phyloP scores from a whole-genome alignment of 148 eudicot genomes.

The Diospyros kaki region DNA sequence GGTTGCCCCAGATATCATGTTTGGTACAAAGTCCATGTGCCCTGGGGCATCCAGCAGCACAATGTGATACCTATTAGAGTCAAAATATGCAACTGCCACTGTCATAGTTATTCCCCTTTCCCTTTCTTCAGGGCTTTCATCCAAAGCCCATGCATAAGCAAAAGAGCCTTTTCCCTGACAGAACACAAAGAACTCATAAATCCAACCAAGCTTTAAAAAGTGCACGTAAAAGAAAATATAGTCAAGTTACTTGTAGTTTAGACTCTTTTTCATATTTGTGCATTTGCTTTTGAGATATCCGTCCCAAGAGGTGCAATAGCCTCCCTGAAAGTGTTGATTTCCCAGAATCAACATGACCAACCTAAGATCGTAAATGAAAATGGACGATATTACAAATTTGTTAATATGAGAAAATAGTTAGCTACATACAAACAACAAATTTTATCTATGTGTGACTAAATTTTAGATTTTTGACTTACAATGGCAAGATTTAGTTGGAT shows the following conservation, averaged over 20 bases:
- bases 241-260: constrained; percentile 55
- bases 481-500: constrained; percentile 90
- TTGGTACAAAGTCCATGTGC: constrained; percentile 97
- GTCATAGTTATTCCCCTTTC: constrained; percentile 99
- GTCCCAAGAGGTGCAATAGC: constrained; percentile 77
- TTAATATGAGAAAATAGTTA: neutral
- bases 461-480: constrained; percentile 42
- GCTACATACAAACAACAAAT: constrained; percentile 5
- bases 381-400: neutral
- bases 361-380: constrained; percentile 35
- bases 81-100: constrained; percentile 95
- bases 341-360: constrained; percentile 99
- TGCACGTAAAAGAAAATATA: constrained; percentile 3
- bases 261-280: constrained; percentile 91
- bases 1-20: constrained; percentile 98
- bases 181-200: constrained; percentile 13
- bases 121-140: constrained; percentile 96
- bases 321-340: constrained; percentile 96
- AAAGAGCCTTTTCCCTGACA: constrained; percentile 93
- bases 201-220: constrained; percentile 8
- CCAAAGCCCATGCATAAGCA: constrained; percentile 98
- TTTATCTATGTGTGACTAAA: neutral
- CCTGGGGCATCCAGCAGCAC: constrained; percentile 97
- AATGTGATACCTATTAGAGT: constrained; percentile 70
- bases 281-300: constrained; percentile 81